A percentile compares a stretch with the other conserved stretches of the same genome.
phyloP scores from a whole-genome alignment of 2,329 filamentous ascomycete species.

The Diaporthe batatas region DNA sequence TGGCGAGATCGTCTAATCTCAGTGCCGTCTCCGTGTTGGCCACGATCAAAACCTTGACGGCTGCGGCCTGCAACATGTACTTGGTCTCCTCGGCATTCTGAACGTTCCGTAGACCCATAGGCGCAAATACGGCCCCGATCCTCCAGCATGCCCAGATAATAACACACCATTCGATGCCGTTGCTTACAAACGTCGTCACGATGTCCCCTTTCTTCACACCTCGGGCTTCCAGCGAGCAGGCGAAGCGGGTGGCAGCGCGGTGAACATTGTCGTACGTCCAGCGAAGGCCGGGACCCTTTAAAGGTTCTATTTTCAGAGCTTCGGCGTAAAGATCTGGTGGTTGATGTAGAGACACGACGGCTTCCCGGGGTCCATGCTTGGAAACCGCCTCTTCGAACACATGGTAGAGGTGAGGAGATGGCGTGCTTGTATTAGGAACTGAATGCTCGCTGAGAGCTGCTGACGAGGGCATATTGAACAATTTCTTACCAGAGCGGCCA shows the following conservation, averaged over 20 bases:
- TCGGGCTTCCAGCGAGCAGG: background rate
- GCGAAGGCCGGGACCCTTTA: background rate
- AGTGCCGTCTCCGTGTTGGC: constrained; percentile 5
- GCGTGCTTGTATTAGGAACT: background rate
- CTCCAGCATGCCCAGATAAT: constrained; percentile 13
- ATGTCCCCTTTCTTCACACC: constrained; percentile 14
- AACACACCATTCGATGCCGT: constrained; percentile 17
- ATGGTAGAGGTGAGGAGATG: background rate
- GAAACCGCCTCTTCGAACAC: constrained; percentile 1
- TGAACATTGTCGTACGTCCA: constrained; percentile 7
- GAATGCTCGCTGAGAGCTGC: constrained; percentile 8
- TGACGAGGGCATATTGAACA: constrained; percentile 1
- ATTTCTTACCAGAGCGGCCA: background rate
- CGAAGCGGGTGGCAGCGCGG: background rate
- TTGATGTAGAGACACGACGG: constrained; percentile 1
- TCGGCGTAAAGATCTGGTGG: background rate
- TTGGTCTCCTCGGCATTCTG: background rate
- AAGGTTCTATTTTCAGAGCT: background rate
- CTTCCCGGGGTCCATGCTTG: background rate
- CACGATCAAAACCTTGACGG: background rate
- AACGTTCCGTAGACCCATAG: background rate
- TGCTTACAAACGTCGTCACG: background rate
- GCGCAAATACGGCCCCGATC: constrained; percentile 17
- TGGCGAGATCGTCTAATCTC: background rate
- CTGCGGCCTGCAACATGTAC: background rate